Conservation (phyloP, 2,329 filamentous ascomycete genomes). For the Cercospora sp. region DNA sequence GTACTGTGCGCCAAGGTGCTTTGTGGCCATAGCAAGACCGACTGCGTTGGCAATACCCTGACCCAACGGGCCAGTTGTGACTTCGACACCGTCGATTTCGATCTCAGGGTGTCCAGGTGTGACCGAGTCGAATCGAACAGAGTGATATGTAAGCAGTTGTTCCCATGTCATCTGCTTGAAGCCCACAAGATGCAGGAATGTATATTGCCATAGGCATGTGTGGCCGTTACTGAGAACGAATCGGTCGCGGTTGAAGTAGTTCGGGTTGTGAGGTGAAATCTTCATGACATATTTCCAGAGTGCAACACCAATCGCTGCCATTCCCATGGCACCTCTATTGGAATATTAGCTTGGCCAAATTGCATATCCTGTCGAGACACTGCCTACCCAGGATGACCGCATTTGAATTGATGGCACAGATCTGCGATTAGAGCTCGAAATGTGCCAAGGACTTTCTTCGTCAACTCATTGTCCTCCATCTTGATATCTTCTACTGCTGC, state of each 20-base stretch:
- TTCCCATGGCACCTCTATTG: conserved; percentile 57
- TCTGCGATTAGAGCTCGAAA: conserved; percentile 67
- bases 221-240: conserved; percentile 65
- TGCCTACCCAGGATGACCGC: conserved; percentile 65
- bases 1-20: conserved; percentile 57
- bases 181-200: conserved; percentile 53
- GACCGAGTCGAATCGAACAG: conserved; percentile 49
- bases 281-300: conserved; percentile 65
- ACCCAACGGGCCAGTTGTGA: conserved; percentile 61
- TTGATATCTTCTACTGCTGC: conserved; percentile 29
- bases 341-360: conserved; percentile 7
- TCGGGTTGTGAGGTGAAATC: conserved; percentile 57
- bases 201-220: conserved; percentile 58
- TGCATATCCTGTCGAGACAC: not conserved
- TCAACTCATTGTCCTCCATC: conserved; percentile 36
- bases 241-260: conserved; percentile 63
- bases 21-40: conserved; percentile 60
- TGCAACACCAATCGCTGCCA: conserved; percentile 62
- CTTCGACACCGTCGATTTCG: conserved; percentile 59
- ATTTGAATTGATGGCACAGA: conserved; percentile 68
- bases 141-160: conserved; percentile 58
- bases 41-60: conserved; percentile 62
- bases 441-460: conserved; percentile 57
- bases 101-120: conserved; percentile 57
- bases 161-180: conserved; percentile 59